Conservation (phyloP, 2,329 filamentous ascomycete genomes). For the Nothopassalora personata region DNA sequence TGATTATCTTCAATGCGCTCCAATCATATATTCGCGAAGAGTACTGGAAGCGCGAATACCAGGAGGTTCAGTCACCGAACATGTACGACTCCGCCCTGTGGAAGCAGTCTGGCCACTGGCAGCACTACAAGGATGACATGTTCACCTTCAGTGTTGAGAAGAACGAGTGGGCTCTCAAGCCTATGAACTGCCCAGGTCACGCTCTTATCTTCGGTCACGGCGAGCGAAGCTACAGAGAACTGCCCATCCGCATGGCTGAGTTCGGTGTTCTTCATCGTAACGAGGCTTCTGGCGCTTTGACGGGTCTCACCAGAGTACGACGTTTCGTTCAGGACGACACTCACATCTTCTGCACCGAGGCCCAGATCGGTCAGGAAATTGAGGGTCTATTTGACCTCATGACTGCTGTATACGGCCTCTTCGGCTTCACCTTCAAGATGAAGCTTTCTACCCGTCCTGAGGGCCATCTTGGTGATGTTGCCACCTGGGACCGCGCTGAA, state of each 20-base stretch:
- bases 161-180: constrained; percentile 79
- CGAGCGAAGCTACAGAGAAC: constrained; percentile 78
- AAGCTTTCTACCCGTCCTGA: constrained; percentile 89
- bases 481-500: constrained; percentile 87
- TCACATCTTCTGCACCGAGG: constrained; percentile 88
- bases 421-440: constrained; percentile 87
- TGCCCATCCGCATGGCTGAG: constrained; percentile 89
- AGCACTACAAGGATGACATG: constrained; percentile 93
- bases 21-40: constrained; percentile 75
- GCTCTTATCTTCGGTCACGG: constrained; percentile 81
- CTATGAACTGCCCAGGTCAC: constrained; percentile 98
- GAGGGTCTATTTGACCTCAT: constrained; percentile 84
- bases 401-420: constrained; percentile 69
- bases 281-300: constrained; percentile 86
- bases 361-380: constrained; percentile 72
- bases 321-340: constrained; percentile 95
- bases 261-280: constrained; percentile 95
- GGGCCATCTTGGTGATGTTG: constrained; percentile 78
- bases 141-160: constrained; percentile 81
- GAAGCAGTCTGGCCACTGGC: constrained; percentile 95
- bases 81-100: constrained; percentile 92
- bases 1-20: constrained; percentile 87
- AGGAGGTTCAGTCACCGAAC: constrained; percentile 92
- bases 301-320: constrained; percentile 83
- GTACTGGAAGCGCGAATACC: constrained; percentile 89